phyloP scores from a whole-genome alignment of 768 basidiomycete species.

The Chlorophyllum brunneum region DNA sequence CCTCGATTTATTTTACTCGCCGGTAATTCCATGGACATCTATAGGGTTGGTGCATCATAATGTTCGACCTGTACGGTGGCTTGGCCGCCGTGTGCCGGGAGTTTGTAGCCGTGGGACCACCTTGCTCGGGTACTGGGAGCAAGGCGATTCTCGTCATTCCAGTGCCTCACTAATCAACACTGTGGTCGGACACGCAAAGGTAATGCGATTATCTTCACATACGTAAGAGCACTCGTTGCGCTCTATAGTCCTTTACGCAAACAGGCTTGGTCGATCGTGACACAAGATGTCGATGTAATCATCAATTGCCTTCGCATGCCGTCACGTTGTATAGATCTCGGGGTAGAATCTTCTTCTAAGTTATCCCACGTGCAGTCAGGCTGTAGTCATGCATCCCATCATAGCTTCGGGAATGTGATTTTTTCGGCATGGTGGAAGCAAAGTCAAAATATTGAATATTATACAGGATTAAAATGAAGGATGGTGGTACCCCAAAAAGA shows the following conservation, averaged over 20 bases:
- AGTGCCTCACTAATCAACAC: too few species aligned
- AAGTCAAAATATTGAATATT: conserved; percentile 8
- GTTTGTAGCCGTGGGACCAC: too few species aligned
- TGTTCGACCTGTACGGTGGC: too few species aligned
- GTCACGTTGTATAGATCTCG: conserved; percentile 7
- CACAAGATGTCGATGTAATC: conserved; percentile 13
- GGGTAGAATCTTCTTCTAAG: conserved; percentile 2
- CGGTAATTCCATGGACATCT: not conserved
- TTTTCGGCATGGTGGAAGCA: not conserved
- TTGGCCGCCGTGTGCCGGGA: too few species aligned
- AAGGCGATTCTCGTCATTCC: too few species aligned
- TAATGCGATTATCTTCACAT: too few species aligned
- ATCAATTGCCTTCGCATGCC: conserved; percentile 11
- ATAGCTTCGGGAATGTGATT: not conserved
- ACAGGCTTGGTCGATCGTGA: conserved; percentile 11
- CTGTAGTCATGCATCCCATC: not conserved
- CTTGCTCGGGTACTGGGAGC: too few species aligned
- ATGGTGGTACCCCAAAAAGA: conserved; percentile 1
- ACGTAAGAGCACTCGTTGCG: too few species aligned
- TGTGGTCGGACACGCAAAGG: too few species aligned
- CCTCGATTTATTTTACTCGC: too few species aligned
- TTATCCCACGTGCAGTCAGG: not conserved
- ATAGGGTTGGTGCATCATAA: too few species aligned
- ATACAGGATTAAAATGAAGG: conserved; percentile 10
- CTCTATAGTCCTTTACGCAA: not conserved